Conservation (phyloP, 257 asterid species). For the Ballota nigra region DNA sequence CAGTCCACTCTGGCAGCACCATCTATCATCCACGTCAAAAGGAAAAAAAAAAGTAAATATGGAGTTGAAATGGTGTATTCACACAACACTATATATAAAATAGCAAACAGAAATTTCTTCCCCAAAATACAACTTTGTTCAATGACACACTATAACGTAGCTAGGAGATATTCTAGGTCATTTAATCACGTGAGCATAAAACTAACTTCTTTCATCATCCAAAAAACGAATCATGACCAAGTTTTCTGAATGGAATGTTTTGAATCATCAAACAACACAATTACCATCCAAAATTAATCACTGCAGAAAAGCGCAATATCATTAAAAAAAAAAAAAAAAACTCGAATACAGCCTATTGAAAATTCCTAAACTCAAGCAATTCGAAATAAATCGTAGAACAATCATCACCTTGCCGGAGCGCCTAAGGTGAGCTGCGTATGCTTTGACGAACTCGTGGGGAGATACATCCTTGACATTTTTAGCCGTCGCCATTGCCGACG, state of each 20-base stretch:
- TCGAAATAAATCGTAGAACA: background rate
- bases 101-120: background rate
- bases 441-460: constrained; percentile 80
- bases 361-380: background rate
- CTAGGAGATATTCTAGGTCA: background rate
- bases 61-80: background rate
- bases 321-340: background rate
- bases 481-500: constrained; percentile 64
- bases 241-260: background rate
- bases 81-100: background rate
- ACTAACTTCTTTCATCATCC: background rate
- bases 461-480: constrained; percentile 83
- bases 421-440: constrained; percentile 83
- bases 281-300: background rate
- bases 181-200: background rate
- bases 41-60: background rate
- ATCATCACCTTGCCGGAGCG: constrained; percentile 92
- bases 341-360: background rate
- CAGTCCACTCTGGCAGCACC: constrained; percentile 97
- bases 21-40: constrained; percentile 34
- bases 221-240: background rate
- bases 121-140: background rate
- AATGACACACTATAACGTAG: background rate
- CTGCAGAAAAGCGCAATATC: background rate
- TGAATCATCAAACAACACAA: background rate